Base-by-base conservation (phyloP, 768 basidiomycete genomes). In the Boletus sp. region DNA sequence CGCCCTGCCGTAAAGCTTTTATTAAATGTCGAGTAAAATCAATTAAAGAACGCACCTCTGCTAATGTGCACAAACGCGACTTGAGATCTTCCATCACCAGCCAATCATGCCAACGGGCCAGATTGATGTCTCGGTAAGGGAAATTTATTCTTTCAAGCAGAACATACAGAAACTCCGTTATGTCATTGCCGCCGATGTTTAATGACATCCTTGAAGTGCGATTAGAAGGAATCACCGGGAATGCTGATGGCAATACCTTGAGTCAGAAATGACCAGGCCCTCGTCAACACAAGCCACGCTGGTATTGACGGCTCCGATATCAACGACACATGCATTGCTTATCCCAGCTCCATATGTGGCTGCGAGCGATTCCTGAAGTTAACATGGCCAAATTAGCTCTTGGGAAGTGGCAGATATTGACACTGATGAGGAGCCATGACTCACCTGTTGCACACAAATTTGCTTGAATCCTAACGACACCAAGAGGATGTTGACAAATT, bases 321-420 rank as follows among this genome's bases (percentile, higher is more conserved):
- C 93, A 36, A 99, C 90, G 5, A 99, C 92, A 66, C 97, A 98
- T 11, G 95, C 97, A 64, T 86, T 90, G 0, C 92, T 92, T 50
- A 98, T 86, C 7, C 96, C 96, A 7, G 96, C 94, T 20, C 95
- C 95, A 68, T 95, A 98, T 1, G 93, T 93, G 4, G 95, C 94
- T 35, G 92, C 90, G 40, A 96, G 77, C 4, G 93, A 89, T 78
- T 97, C 95, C 92, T 97, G 60, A 15, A 56, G 5, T 42, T 8
- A 17, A 39, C 33, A 33, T 8, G 12, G 20, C 15, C 33, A 46
- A 17, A 15, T 52, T 18, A 41, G 29, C 24, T 30, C 12, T 30
- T 10, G 12, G n/a, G n/a, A 29, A 28, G 35, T 17, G n/a, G 28
- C 28, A 15, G 17, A 8, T 24, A n/a, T 24, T 11, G 37, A 46